A percentile compares a stretch with the other conserved stretches of the same genome.
Evolutionary conservation across 2,329 filamentous ascomycete species (phyloP).

Genomic region (Shiraia sp.): DNA sequence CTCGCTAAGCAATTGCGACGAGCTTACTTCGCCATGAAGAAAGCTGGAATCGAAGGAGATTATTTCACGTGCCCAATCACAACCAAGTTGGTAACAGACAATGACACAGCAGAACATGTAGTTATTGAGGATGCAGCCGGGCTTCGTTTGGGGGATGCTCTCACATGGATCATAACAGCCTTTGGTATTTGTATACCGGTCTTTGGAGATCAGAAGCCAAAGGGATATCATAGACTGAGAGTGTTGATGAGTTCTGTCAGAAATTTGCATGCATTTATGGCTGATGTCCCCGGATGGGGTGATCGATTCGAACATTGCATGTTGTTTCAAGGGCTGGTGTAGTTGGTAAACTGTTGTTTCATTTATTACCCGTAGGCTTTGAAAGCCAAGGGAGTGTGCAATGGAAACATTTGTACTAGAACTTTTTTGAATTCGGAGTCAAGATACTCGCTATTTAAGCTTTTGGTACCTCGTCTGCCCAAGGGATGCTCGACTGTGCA

Average conservation of each 20-base stretch:
- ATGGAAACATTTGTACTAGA: too few species aligned
- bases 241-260: too few species aligned
- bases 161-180: neutral
- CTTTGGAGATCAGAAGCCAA: neutral
- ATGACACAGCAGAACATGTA: too few species aligned
- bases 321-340: neutral
- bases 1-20: neutral
- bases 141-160: neutral
- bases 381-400: too few species aligned
- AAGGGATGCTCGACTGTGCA: constrained; percentile 70
- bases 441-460: constrained; percentile 7
- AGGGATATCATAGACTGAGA: neutral
- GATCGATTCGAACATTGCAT: neutral
- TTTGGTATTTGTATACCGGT: neutral
- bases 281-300: neutral
- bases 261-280: neutral
- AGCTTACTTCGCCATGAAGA: neutral
- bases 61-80: neutral
- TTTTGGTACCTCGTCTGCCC: constrained; percentile 57
- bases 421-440: too few species aligned
- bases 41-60: neutral
- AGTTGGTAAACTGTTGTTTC: too few species aligned
- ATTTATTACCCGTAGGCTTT: too few species aligned
- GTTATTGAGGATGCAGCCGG: neutral
- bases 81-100: neutral